Evolutionary conservation across 2,329 filamentous ascomycete species (phyloP).

Genomic region (Trichophyton mentagrophytes): DNA sequence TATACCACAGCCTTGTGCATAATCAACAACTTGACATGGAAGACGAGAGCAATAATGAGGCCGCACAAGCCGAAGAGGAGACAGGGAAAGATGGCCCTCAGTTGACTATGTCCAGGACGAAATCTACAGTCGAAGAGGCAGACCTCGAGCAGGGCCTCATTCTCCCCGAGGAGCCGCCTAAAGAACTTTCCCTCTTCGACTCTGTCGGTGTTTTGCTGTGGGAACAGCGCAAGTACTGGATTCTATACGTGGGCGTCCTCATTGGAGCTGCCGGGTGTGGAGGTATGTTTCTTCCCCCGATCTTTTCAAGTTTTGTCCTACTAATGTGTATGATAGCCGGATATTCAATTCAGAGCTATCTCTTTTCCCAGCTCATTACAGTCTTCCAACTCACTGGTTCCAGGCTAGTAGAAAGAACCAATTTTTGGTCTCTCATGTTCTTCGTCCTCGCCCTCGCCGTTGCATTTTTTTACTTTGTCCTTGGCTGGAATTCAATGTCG

Average conservation of each 20-base stretch:
- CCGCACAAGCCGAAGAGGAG: conserved; percentile 15
- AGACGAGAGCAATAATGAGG: background rate
- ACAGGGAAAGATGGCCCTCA: conserved; percentile 6
- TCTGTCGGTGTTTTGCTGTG: conserved; percentile 20
- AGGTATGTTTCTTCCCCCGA: conserved; percentile 16
- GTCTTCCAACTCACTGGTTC: conserved; percentile 35
- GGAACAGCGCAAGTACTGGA: conserved; percentile 23
- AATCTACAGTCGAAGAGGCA: conserved; percentile 1
- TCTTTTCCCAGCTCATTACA: conserved; percentile 39
- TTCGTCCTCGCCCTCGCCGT: conserved; percentile 41
- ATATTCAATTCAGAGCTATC: conserved; percentile 27
- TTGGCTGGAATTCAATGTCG: conserved; percentile 36
- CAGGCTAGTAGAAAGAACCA: conserved; percentile 29
- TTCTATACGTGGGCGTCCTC: conserved; percentile 18
- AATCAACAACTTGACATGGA: conserved; percentile 23
- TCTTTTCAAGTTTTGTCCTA: background rate
- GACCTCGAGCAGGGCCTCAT: conserved; percentile 1
- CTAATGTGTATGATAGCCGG: conserved; percentile 13
- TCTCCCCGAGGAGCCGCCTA: conserved; percentile 5
- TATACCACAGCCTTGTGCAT: conserved; percentile 55
- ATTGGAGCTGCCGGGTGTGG: conserved; percentile 20
- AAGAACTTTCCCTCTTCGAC: conserved; percentile 13
- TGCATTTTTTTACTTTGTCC: conserved; percentile 31
- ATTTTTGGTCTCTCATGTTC: conserved; percentile 46
- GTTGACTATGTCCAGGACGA: background rate